Conservation (phyloP, 306 rosid species). For the Morella rubra region DNA sequence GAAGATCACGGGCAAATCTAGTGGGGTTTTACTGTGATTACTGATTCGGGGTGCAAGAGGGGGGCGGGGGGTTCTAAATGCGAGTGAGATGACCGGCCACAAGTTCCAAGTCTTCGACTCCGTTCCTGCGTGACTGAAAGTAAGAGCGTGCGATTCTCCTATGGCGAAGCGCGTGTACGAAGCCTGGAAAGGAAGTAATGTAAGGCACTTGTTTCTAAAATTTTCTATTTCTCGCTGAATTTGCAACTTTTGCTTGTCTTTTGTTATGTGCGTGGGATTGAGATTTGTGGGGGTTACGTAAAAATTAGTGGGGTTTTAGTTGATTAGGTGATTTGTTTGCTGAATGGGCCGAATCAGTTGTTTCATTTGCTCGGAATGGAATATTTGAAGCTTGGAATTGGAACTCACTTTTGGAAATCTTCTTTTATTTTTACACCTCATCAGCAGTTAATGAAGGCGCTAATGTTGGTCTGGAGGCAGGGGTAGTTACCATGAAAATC, state of each 20-base stretch:
- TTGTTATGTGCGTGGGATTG: conserved; percentile 24
- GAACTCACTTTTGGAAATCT: neutral
- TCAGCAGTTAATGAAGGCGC: neutral
- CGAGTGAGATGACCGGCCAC: conserved; percentile 42
- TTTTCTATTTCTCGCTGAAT: conserved; percentile 7
- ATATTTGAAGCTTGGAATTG: neutral
- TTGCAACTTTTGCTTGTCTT: conserved; percentile 15
- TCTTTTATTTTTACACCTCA: neutral
- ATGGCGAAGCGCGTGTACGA: conserved; percentile 95
- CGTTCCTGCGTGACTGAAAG: conserved; percentile 32
- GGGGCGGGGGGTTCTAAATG: conserved; percentile 25
- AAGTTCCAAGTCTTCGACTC: conserved; percentile 41
- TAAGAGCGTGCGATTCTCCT: conserved; percentile 28
- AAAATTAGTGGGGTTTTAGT: conserved; percentile 23
- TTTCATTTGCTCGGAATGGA: neutral
- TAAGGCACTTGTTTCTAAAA: conserved; percentile 36
- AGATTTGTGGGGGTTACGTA: conserved; percentile 30
- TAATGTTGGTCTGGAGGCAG: neutral
- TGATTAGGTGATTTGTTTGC: conserved; percentile 30
- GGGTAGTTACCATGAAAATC: neutral
- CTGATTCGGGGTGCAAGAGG: neutral
- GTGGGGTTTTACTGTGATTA: conserved; percentile 28
- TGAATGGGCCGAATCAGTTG: conserved; percentile 2
- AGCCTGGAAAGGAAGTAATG: conserved; percentile 95
- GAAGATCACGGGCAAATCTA: conserved; percentile 26